Evolutionary conservation across 2,329 filamentous ascomycete genomes (phyloP), one percentile per base, ranked within the genome.

Genomic region (Fusarium brachygibbosum): DNA sequence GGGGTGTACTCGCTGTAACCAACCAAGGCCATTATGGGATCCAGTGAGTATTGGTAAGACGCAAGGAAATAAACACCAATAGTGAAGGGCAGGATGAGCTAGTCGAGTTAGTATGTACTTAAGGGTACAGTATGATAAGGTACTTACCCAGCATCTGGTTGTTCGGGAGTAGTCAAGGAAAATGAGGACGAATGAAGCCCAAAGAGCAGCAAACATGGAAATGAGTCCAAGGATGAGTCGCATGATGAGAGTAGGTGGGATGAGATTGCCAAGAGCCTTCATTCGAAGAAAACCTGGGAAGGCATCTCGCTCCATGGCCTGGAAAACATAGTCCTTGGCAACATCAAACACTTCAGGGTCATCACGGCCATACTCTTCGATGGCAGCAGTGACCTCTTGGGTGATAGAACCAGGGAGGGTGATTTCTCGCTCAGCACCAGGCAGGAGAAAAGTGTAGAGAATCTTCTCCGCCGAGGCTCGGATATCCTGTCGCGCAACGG

Each of bases 231-330:
- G 79, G 45, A 97, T 93, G 52, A 98, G 84, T 55, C 96, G 88
- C 72, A 97, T 86, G 76, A 98, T 89, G 71, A 97, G 90, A 46
- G 93, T 97, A 17, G 95, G 89, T 5, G 95, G 96, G 29, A 99
- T 95, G 16, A 99, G 86, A 76, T 99, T 99, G 63, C 97, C 97
- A 25, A 99, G 85, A 4, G 96, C 96, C 82, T 98, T 98, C 82
- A 93, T 93, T 76, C 95, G 88, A 62, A 99, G 85, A 81, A 99
- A 99, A 1, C 95, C 95, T 1, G 97, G 96, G 78, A 97, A 99
- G n/a, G 97, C 96, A 82, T 99, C 96, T 58, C 97, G 89, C 82
- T 99, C 97, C 96, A 99, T 99, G 34, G 97, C 97, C 81, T 99
- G 97, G 80, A 98, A 99, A 67, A 98, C 96, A 78, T 98, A 99